These are phyloP conservation scores for Fusarium annulatum DNA, from an alignment of 2,329 filamentous ascomycete genomes.

Conservation along the genomic window DNA sequence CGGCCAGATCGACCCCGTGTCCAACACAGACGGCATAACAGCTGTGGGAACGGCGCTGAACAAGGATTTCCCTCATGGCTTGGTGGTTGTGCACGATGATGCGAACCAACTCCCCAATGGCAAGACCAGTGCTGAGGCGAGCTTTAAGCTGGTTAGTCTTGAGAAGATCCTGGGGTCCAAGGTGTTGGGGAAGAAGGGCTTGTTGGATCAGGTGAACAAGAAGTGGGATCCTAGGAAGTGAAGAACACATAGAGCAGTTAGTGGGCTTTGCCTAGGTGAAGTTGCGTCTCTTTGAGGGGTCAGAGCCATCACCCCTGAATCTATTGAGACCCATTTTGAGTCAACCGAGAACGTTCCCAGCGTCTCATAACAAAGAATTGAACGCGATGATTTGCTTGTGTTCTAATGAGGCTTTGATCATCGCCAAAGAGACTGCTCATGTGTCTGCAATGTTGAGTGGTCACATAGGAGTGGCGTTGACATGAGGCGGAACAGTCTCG, in stretches of 20 bases:
- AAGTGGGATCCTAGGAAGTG: conserved; percentile 54
- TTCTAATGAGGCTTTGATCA: background rate
- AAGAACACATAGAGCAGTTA: background rate
- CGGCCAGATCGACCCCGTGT: conserved; percentile 60
- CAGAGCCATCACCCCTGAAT: background rate
- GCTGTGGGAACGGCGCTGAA: conserved; percentile 59
- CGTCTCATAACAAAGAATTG: background rate
- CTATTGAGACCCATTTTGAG: conserved; percentile 18
- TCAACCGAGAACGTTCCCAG: background rate
- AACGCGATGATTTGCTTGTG: accelerated
- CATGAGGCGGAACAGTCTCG: background rate
- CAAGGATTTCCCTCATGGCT: conserved; percentile 54
- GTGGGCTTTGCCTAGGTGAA: background rate
- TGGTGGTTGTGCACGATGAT: conserved; percentile 65
- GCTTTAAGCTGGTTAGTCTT: conserved; percentile 62
- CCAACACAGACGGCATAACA: conserved; percentile 64
- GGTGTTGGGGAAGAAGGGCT: conserved; percentile 35
- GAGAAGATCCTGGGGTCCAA: conserved; percentile 52
- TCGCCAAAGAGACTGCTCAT: conserved; percentile 1
- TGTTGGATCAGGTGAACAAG: conserved; percentile 51
- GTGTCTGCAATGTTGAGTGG: conserved; percentile 1
- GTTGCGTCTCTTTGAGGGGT: background rate
- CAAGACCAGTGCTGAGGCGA: conserved; percentile 58
- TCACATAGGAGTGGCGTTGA: background rate
- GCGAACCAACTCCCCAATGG: conserved; percentile 61